Evolutionary conservation across 805 yeast species (phyloP).

Genomic region (Cephaloascus albidus): DNA sequence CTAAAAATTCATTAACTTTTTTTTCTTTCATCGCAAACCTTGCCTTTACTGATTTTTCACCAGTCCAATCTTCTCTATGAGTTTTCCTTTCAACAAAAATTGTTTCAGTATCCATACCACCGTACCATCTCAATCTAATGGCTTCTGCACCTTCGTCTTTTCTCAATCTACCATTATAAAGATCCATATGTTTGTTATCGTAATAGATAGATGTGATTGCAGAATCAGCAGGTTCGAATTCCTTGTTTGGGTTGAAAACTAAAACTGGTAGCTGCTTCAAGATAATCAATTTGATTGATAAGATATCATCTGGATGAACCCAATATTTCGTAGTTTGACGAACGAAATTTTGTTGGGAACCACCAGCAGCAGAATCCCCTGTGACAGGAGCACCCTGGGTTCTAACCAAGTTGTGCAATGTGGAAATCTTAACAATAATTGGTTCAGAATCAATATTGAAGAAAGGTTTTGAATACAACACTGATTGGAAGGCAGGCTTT

Average conservation of each 20-base stretch:
- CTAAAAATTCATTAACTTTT: constrained; percentile 74
- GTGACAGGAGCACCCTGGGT: constrained; percentile 92
- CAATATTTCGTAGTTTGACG: constrained; percentile 98
- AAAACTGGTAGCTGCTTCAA: constrained; percentile 93
- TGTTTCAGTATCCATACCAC: constrained; percentile 90
- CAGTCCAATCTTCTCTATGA: constrained; percentile 99
- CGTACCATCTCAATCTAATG: constrained; percentile 96
- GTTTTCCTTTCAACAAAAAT: constrained; percentile 96
- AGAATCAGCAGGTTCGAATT: constrained; percentile 87
- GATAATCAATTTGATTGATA: constrained; percentile 87
- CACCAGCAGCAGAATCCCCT: constrained; percentile 98
- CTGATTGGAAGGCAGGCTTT: constrained; percentile 87
- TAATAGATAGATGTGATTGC: constrained; percentile 96
- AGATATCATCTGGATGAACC: constrained; percentile 98
- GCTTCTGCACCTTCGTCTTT: constrained; percentile 99
- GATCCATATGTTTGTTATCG: constrained; percentile 81
- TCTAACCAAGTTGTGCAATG: constrained; percentile 83
- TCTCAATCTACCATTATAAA: constrained; percentile 88
- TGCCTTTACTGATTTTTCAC: constrained; percentile 98
- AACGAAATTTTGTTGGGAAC: constrained; percentile 93
- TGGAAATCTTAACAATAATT: constrained; percentile 81
- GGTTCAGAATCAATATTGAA: constrained; percentile 91
- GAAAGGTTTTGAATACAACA: constrained; percentile 90
- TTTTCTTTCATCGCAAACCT: constrained; percentile 89
- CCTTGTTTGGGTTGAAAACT: constrained; percentile 94